Conservation (phyloP, 345 rosid species). For the Salix purpurea region DNA sequence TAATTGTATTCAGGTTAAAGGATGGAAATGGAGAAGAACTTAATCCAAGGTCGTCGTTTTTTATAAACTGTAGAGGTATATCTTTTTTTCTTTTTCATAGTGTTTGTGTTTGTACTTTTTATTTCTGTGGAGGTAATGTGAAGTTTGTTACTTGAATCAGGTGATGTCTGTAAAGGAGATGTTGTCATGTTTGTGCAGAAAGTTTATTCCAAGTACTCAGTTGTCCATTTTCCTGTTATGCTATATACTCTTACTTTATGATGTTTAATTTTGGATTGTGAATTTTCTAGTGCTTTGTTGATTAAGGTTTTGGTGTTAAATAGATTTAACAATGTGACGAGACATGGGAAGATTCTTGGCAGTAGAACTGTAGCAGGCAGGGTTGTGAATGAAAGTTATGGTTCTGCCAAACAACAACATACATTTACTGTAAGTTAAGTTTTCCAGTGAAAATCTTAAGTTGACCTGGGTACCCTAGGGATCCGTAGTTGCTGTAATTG, state of each 20-base stretch:
- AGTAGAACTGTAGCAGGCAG: constrained; percentile 59
- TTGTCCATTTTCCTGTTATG: constrained; percentile 6
- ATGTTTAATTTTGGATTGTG: neutral
- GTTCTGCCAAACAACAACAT: constrained; percentile 69
- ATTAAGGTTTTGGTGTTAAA: constrained; percentile 11
- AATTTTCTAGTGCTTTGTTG: constrained; percentile 1
- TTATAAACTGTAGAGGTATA: constrained; percentile 50
- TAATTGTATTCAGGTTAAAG: constrained; percentile 32
- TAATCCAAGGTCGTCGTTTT: constrained; percentile 52
- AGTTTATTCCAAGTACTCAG: constrained; percentile 46
- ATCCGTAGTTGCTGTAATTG: neutral
- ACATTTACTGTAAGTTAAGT: constrained; percentile 50
- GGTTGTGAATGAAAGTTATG: constrained; percentile 69
- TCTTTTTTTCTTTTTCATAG: neutral
- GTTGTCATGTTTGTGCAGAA: constrained; percentile 55
- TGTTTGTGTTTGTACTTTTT: neutral
- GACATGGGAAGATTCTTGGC: constrained; percentile 41
- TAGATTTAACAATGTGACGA: constrained; percentile 46
- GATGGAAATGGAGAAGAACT: constrained; percentile 46
- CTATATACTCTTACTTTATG: neutral
- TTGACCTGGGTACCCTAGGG: neutral
- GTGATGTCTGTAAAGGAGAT: constrained; percentile 70
- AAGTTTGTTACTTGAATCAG: constrained; percentile 22
- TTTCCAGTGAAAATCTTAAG: neutral
- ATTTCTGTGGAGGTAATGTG: neutral